Evolutionary conservation across 2,329 filamentous ascomycete species (phyloP).

Genomic region (Cladosporium sp.): DNA sequence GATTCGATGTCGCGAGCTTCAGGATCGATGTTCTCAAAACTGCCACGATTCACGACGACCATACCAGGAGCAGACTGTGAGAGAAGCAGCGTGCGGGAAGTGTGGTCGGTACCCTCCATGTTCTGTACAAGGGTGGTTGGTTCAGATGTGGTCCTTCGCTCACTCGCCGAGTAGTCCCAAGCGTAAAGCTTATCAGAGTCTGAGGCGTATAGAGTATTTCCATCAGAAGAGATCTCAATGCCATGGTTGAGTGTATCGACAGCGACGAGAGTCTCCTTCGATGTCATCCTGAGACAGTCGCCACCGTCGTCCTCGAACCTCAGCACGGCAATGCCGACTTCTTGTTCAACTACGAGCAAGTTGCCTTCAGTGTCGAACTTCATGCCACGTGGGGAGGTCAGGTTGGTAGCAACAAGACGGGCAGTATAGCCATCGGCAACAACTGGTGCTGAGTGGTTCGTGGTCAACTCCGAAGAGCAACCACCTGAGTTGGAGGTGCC

Average conservation of each 20-base stretch:
- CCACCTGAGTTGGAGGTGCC: constrained; percentile 8
- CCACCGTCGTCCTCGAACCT: constrained; percentile 21
- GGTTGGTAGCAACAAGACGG: constrained; percentile 43
- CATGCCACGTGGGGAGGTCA: constrained; percentile 44
- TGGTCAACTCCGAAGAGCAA: constrained; percentile 36
- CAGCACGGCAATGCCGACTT: constrained; percentile 22
- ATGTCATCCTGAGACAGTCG: constrained; percentile 22
- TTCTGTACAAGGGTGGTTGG: constrained; percentile 54
- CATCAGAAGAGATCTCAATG: constrained; percentile 44
- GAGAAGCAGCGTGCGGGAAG: constrained; percentile 63
- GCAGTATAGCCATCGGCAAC: constrained; percentile 40
- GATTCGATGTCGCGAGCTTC: constrained; percentile 47
- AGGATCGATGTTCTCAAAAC: constrained; percentile 58
- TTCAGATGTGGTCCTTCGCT: constrained; percentile 41
- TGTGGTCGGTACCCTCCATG: constrained; percentile 60
- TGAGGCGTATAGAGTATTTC: constrained; percentile 52
- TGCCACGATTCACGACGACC: constrained; percentile 64
- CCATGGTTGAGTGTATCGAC: constrained; percentile 47
- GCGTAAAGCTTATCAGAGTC: constrained; percentile 55
- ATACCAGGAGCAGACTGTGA: constrained; percentile 52
- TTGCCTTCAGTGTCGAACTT: constrained; percentile 45
- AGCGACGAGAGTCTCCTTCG: constrained; percentile 24
- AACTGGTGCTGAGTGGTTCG: constrained; percentile 37
- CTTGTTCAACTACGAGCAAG: constrained; percentile 47
- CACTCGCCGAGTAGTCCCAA: constrained; percentile 56